A percentile compares a stretch with the other conserved stretches of the same genome.
Conservation (phyloP, 768 basidiomycete genomes). For the Rhodotorula paludigena region DNA sequence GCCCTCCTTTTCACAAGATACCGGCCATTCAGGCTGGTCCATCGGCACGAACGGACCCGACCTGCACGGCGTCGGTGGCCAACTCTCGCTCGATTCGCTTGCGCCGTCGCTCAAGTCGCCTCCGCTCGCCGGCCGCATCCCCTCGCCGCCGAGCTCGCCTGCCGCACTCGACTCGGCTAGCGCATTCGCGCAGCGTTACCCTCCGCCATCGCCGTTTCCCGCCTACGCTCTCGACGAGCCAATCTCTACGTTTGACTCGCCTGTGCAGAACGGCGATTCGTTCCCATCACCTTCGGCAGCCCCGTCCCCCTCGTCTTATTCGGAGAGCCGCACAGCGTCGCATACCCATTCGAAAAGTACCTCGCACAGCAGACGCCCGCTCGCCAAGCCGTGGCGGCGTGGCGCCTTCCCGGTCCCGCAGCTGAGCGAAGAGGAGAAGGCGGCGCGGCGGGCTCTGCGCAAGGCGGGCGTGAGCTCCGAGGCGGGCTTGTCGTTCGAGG, state of each 20-base stretch:
- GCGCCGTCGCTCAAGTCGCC: neutral
- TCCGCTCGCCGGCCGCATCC: neutral
- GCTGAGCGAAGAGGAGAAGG: slow-evolving; percentile 1
- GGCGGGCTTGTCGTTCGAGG: neutral
- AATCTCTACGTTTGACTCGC: too few relatives aligned
- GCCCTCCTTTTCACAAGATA: too few relatives aligned
- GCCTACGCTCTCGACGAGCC: too few relatives aligned
- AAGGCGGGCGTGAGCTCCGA: neutral
- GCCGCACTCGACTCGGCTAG: too few relatives aligned
- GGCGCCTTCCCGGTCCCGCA: slow-evolving; percentile 4
- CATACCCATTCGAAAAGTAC: neutral
- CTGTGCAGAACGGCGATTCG: too few relatives aligned
- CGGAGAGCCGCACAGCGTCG: neutral
- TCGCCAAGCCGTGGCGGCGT: neutral
- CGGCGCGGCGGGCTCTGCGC: neutral
- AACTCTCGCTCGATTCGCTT: neutral
- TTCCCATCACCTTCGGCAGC: neutral
- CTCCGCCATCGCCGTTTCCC: too few relatives aligned
- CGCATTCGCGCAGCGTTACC: too few relatives aligned
- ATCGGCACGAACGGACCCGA: neutral
- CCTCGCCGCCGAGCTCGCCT: neutral
- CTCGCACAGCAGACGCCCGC: neutral
- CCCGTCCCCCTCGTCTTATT: neutral
- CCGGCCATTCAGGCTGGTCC: too few relatives aligned
- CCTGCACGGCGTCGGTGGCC: neutral